Percentiles rank a stretch among this genome's conserved stretches.
Evolutionary conservation across 2,329 filamentous ascomycete genomes (phyloP).

Genomic region (Aspergillus sp.): DNA sequence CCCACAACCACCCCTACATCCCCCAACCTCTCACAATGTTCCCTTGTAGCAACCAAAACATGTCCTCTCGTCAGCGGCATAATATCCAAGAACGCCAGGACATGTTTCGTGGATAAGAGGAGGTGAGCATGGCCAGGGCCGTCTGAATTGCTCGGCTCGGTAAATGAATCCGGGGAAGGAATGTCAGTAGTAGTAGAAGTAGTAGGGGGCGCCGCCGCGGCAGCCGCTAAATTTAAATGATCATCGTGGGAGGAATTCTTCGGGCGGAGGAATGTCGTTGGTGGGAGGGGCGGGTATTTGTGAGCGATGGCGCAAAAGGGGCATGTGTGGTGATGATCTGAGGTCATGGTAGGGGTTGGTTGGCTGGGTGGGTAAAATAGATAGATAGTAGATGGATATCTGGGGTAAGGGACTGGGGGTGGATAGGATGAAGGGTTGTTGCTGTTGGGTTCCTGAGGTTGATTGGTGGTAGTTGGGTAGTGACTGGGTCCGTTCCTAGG

Average conservation of each 20-base stretch:
- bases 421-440: background rate
- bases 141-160: constrained; percentile 4
- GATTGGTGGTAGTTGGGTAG: background rate
- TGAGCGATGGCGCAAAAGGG: constrained; percentile 62
- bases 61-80: constrained; percentile 83
- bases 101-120: constrained; percentile 73
- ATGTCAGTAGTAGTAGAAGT: background rate
- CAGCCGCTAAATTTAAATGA: constrained; percentile 24
- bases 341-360: background rate
- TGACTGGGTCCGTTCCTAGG: background rate
- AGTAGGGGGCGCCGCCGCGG: background rate
- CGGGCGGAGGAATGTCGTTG: constrained; percentile 25
- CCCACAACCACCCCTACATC: constrained; percentile 67
- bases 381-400: background rate
- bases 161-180: background rate
- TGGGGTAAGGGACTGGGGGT: too few relatives aligned
- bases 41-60: constrained; percentile 75
- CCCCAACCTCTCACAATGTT: constrained; percentile 75
- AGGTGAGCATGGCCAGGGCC: constrained; percentile 48
- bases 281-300: constrained; percentile 48
- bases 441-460: too few relatives aligned
- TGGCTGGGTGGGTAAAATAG: background rate
- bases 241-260: background rate
- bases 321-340: constrained; percentile 37
- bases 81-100: constrained; percentile 91